Evolutionary conservation across 495 filamentous ascomycete species (phyloP).

Genomic region (Neurospora intermedia): DNA sequence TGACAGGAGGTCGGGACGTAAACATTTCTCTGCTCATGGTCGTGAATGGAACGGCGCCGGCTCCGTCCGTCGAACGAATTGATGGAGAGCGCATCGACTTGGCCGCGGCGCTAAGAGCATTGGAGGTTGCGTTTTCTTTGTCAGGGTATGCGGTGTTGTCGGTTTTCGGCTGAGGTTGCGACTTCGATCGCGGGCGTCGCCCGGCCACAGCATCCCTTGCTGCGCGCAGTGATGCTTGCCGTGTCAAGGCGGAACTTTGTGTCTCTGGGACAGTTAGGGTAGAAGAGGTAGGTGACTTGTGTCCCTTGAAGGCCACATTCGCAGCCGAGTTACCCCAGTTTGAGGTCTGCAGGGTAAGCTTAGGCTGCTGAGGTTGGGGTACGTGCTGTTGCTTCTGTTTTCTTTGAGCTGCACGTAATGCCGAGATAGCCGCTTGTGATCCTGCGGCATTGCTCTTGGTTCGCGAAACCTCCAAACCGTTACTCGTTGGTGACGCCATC

Average conservation of each 20-base stretch:
- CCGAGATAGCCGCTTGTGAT: constrained; percentile 62
- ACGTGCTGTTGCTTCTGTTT: constrained; percentile 28
- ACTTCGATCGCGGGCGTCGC: constrained; percentile 52
- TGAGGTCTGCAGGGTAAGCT: constrained; percentile 10
- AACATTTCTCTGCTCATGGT: constrained; percentile 55
- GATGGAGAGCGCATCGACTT: constrained; percentile 37
- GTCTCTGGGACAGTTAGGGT: not conserved
- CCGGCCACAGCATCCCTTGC: constrained; percentile 63
- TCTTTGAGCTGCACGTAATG: constrained; percentile 49
- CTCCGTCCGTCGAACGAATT: constrained; percentile 21
- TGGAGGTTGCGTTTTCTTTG: constrained; percentile 45
- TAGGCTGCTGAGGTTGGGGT: constrained; percentile 10
- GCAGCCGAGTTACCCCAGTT: constrained; percentile 49
- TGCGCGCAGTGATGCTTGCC: constrained; percentile 53
- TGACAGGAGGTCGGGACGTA: constrained; percentile 62
- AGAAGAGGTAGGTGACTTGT: constrained; percentile 5
- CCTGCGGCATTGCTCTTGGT: constrained; percentile 48
- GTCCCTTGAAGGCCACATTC: constrained; percentile 39
- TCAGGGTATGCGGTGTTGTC: constrained; percentile 40
- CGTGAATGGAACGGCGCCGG: constrained; percentile 34
- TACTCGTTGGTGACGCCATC: constrained; percentile 35
- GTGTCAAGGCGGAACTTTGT: constrained; percentile 11
- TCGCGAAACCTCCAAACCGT: constrained; percentile 19
- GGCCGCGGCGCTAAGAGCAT: constrained; percentile 59
- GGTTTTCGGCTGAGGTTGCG: constrained; percentile 36